Conservation (phyloP, 1,284 basidiomycete species). For the Irpex rosettiformis region DNA sequence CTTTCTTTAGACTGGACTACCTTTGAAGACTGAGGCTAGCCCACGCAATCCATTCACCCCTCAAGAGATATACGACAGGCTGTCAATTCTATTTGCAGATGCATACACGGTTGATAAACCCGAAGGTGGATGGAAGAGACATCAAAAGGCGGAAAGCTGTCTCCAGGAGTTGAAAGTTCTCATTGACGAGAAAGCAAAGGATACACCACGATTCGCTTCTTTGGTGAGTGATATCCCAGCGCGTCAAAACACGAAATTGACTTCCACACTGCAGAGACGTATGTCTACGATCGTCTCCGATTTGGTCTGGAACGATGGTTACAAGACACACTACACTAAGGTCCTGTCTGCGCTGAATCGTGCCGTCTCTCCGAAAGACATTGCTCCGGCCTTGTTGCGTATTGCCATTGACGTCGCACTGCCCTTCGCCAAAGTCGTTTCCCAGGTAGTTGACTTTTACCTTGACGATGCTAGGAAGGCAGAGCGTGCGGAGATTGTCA, state of each 20-base stretch:
- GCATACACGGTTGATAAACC: conserved; percentile 56
- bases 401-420: conserved; percentile 45
- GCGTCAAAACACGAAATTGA: neutral
- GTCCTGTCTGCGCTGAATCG: conserved; percentile 43
- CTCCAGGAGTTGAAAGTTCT: conserved; percentile 38
- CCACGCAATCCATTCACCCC: conserved; percentile 47
- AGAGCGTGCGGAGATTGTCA: conserved; percentile 42
- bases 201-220: conserved; percentile 16
- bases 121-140: conserved; percentile 56
- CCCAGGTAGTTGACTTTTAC: conserved; percentile 64
- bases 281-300: neutral
- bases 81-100: conserved; percentile 49
- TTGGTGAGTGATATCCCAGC: conserved; percentile 16
- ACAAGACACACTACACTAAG: conserved; percentile 34
- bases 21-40: conserved; percentile 51
- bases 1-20: conserved; percentile 48
- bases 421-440: conserved; percentile 43
- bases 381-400: conserved; percentile 44
- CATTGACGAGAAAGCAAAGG: conserved; percentile 39
- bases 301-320: conserved; percentile 24
- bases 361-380: conserved; percentile 37
- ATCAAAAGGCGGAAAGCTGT: conserved; percentile 40
- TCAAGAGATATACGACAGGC: conserved; percentile 41
- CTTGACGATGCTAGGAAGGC: conserved; percentile 38
- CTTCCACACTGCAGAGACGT: neutral